A percentile compares a stretch with the other conserved stretches of the same genome.
These are phyloP conservation scores for Anisodus acutangulus DNA, from an alignment of 257 asterid genomes.

Conservation along the genomic window DNA sequence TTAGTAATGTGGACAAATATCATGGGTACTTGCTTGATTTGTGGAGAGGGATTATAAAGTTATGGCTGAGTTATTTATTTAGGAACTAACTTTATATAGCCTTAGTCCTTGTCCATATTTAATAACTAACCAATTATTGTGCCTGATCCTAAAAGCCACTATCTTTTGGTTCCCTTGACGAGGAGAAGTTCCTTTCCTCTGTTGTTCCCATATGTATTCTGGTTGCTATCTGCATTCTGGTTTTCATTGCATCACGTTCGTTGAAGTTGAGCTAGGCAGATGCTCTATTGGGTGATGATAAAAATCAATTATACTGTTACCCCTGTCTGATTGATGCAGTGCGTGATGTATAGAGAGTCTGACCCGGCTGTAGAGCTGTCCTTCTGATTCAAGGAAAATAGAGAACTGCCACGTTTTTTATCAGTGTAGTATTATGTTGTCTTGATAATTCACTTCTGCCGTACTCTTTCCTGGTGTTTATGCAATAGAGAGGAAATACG, in stretches of 20 bases:
- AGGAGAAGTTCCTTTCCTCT: constrained; percentile 7
- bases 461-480: background rate
- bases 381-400: background rate
- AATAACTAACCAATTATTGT: background rate
- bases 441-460: background rate
- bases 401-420: background rate
- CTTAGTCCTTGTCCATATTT: background rate
- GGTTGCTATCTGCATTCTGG: background rate
- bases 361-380: background rate
- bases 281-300: background rate
- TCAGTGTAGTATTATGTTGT: background rate
- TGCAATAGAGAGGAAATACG: background rate
- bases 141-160: background rate
- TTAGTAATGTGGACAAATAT: too few relatives aligned
- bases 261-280: background rate
- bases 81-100: background rate
- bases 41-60: background rate
- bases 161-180: background rate
- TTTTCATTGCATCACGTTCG: background rate
- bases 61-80: background rate
- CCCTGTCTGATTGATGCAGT: background rate
- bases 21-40: background rate
- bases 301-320: background rate
- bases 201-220: background rate
- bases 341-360: background rate